These are phyloP conservation scores for Colletotrichum australisinense DNA, from an alignment of 2,329 filamentous ascomycete genomes.

Conservation along the genomic window DNA sequence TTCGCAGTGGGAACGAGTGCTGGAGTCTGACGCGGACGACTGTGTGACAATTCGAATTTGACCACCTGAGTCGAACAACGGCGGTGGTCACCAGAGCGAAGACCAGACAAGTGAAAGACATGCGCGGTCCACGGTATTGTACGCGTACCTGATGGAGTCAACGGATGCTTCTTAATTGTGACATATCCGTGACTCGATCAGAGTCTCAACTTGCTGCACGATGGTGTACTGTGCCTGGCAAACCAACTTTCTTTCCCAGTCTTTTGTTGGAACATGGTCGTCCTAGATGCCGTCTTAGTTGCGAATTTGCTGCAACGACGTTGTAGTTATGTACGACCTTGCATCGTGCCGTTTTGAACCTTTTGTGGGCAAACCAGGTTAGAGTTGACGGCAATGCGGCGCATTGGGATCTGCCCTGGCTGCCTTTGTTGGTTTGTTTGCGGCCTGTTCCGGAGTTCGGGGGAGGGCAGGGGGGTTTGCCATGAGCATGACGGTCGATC, in stretches of 20 bases:
- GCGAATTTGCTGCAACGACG: neutral
- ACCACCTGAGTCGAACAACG: neutral
- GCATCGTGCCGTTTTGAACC: slow-evolving; percentile 8
- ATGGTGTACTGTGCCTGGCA: neutral
- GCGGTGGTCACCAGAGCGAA: neutral
- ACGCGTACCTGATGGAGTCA: neutral
- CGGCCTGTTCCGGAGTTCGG: neutral
- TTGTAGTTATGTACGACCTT: slow-evolving; percentile 4
- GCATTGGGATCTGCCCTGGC: neutral
- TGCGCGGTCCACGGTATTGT: neutral
- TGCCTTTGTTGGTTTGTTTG: slow-evolving; percentile 11
- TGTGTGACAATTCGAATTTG: neutral
- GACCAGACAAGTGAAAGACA: neutral
- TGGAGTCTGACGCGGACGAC: neutral
- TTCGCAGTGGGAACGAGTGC: neutral
- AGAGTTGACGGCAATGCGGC: slow-evolving; percentile 13
- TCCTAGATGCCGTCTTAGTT: neutral
- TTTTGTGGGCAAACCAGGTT: slow-evolving; percentile 23
- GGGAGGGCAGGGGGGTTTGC: neutral
- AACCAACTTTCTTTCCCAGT: neutral
- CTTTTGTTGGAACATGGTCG: neutral
- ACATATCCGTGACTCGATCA: neutral
- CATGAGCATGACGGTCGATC: slow-evolving; percentile 12
- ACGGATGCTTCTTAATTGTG: neutral
- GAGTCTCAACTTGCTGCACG: neutral